These are phyloP conservation scores for Withania somnifera DNA, from an alignment of 305 asterid genomes.

Conservation along the genomic window DNA sequence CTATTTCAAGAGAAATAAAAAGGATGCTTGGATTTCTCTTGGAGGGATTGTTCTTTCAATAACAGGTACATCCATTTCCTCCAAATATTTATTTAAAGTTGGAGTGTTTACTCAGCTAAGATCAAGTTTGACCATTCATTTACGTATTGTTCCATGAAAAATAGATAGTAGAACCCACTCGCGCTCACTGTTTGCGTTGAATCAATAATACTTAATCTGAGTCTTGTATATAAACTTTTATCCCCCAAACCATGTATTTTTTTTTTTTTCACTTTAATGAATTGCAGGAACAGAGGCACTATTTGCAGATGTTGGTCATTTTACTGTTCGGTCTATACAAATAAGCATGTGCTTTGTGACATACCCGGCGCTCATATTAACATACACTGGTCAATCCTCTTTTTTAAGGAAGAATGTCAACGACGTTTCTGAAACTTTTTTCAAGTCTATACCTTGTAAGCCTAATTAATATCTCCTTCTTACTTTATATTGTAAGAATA, in stretches of 20 bases:
- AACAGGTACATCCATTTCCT: slow-evolving; percentile 21
- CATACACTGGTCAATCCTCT: slow-evolving; percentile 48
- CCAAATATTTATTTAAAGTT: not conserved
- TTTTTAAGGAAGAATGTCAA: slow-evolving; percentile 25
- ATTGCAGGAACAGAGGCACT: slow-evolving; percentile 58
- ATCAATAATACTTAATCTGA: not conserved
- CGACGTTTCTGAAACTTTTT: slow-evolving; percentile 27
- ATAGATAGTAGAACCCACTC: too few relatives aligned
- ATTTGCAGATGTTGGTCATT: slow-evolving; percentile 55
- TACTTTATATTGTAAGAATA: not conserved
- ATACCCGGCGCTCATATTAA: slow-evolving; percentile 36
- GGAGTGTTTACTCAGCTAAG: not conserved
- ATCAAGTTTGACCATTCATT: too few relatives aligned
- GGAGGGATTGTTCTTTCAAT: slow-evolving; percentile 41
- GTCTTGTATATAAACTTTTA: not conserved
- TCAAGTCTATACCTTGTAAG: slow-evolving; percentile 40
- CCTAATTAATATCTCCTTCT: not conserved
- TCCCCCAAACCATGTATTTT: not conserved
- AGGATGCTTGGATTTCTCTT: slow-evolving; percentile 45
- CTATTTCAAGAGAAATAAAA: slow-evolving; percentile 28
- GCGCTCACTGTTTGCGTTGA: not conserved
- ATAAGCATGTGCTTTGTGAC: slow-evolving; percentile 37
- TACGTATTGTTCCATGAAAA: too few relatives aligned
- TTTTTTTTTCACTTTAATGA: not conserved
- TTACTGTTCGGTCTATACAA: slow-evolving; percentile 41